phyloP scores from a whole-genome alignment of 208 protist genomes.

The Leishmania major region DNA sequence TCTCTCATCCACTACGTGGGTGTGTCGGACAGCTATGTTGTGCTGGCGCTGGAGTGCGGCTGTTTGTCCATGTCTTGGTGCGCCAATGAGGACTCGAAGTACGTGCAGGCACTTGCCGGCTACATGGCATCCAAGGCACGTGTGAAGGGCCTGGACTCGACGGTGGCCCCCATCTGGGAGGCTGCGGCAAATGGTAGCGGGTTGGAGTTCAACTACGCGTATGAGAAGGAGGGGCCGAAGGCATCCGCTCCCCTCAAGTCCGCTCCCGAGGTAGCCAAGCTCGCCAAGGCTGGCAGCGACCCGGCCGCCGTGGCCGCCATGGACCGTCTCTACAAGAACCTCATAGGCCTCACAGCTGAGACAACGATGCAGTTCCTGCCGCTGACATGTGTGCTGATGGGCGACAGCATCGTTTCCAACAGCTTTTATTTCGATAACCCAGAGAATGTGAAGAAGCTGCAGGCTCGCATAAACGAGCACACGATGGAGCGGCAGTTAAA shows the following conservation, averaged over 20 bases:
- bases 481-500: constrained; percentile 61
- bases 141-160: constrained; percentile 8
- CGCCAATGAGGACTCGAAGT: constrained; percentile 8
- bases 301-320: constrained; percentile 47
- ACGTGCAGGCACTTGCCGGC: constrained; percentile 24
- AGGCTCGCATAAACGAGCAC: constrained; percentile 47
- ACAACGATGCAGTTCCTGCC: constrained; percentile 63
- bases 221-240: constrained; percentile 18
- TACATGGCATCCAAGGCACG: constrained; percentile 23
- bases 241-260: constrained; percentile 19
- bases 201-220: constrained; percentile 62
- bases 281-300: constrained; percentile 51
- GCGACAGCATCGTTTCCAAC: constrained; percentile 73
- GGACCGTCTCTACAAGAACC: constrained; percentile 47
- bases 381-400: constrained; percentile 61
- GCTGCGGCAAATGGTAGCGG: constrained; percentile 43
- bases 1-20: constrained; percentile 64
- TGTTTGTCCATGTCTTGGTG: constrained; percentile 43
- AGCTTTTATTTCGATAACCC: constrained; percentile 60
- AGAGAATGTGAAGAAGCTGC: constrained; percentile 31
- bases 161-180: constrained; percentile 45
- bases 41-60: constrained; percentile 59
- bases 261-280: constrained; percentile 47
- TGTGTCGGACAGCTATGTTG: constrained; percentile 31
- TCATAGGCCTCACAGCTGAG: constrained; percentile 54